Base-by-base conservation (phyloP, 2,329 filamentous ascomycete genomes). In the Lachnellula cervina region DNA sequence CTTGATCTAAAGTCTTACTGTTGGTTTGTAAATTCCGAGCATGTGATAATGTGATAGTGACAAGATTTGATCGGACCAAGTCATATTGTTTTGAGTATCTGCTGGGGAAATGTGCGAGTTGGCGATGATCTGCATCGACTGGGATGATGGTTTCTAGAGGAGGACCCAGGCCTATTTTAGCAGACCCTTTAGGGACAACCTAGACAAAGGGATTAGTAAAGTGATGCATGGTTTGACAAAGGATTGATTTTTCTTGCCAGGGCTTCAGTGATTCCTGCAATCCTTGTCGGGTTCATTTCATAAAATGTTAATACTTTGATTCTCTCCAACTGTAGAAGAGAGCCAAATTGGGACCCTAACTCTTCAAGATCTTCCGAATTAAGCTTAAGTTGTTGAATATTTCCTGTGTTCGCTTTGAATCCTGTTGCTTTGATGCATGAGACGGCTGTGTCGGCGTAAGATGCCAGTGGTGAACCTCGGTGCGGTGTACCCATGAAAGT, bases 291-390 rank as follows among this genome's bases (percentile, higher is more conserved):
- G 25, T 49, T 54, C 34, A 54, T 28, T 54, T 54, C 51, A 54
- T 54, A 54, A 34, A 54, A 54, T 13, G 44, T 48, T 43, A 54
- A 42, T 19, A 54, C 51, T 49, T 54, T 54, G 40, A 54, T 54
- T 32, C 21, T 48, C 34, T 48, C 51, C 28, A 19, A 38, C 38
- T 54, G 51, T 40, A 54, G 48, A 21, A 54, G 44, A 2, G 51
- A 54, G 38, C 51, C 51, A 48, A 54, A 54, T 28, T 54, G 51
- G 13, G 43, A 38, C 11, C 43, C 51, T 48, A 54, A 25, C 14
- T 54, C 38, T 44, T 52, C 49, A 45, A 52, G 49, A 16, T 28
- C 21, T n/a, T 52, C 38, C 3, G 49, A 52, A 40, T 48, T 28
- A 3, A 54, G 17, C 21, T 48, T 54, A 1, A 54, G 34, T 23